Percentiles rank a stretch among this genome's conserved stretches.
These are phyloP conservation scores for Neurospora sublineolata DNA, from an alignment of 495 filamentous ascomycete genomes.

Conservation along the genomic window DNA sequence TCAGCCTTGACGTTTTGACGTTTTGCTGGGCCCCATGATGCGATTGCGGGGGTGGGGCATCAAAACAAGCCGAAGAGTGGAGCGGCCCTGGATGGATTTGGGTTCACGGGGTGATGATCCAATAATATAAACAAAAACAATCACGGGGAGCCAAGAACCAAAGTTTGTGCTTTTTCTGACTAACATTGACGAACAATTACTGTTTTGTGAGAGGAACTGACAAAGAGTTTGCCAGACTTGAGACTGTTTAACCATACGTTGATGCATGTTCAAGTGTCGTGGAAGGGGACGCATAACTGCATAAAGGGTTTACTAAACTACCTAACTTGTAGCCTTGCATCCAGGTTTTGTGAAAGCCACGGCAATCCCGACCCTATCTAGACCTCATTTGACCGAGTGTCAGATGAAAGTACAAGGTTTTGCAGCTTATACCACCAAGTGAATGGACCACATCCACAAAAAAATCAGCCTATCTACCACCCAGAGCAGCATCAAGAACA, in stretches of 20 bases:
- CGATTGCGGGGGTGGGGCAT: background rate
- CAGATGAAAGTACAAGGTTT: background rate
- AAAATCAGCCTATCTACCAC: background rate
- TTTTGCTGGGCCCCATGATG: conserved; percentile 1
- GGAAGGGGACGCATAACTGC: background rate
- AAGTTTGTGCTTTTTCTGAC: background rate
- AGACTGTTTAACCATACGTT: background rate
- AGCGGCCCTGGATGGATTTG: background rate
- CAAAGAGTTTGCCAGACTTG: background rate
- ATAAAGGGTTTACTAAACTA: background rate
- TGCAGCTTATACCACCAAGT: background rate
- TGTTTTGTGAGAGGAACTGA: background rate
- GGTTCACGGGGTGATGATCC: background rate
- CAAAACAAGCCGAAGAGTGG: background rate
- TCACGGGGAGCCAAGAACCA: background rate
- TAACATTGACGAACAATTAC: background rate
- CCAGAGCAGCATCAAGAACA: background rate
- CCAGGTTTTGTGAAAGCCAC: background rate
- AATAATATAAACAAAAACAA: background rate
- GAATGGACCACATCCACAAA: background rate
- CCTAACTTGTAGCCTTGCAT: background rate
- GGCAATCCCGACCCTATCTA: background rate
- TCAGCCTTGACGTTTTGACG: background rate
- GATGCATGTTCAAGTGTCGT: background rate
- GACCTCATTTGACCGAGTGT: background rate